Percentiles rank a stretch among this genome's conserved stretches.
These are phyloP conservation scores for Eucalyptus pumila DNA, from an alignment of 345 rosid species.

Conservation along the genomic window DNA sequence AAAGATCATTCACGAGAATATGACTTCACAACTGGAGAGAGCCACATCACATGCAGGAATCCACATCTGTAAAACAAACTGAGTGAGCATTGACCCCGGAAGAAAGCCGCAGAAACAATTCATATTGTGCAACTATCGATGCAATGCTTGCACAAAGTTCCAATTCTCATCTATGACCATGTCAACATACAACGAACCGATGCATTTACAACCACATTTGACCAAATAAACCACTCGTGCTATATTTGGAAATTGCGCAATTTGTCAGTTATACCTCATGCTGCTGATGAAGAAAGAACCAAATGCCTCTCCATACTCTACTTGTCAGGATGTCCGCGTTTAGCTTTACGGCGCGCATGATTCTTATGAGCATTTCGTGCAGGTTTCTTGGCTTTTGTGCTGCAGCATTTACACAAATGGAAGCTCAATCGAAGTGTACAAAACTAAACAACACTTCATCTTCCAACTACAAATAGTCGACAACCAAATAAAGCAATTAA, in stretches of 20 bases:
- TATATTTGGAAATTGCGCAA: neutral
- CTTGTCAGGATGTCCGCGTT: conserved; percentile 56
- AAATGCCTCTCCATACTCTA: conserved; percentile 3
- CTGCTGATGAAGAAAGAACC: neutral
- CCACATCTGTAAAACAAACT: neutral
- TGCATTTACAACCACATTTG: neutral
- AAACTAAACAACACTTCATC: neutral
- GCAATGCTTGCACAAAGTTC: neutral
- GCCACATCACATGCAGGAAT: neutral
- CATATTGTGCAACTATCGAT: neutral
- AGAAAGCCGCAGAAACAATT: neutral
- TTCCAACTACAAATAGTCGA: neutral
- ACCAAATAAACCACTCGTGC: neutral
- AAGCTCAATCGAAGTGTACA: neutral
- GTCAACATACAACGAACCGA: neutral
- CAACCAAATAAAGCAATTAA: neutral
- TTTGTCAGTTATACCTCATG: neutral
- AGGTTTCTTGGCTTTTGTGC: conserved; percentile 48
- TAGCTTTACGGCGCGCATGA: conserved; percentile 58
- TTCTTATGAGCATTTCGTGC: conserved; percentile 19
- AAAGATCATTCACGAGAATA: too few relatives aligned
- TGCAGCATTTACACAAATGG: conserved; percentile 4
- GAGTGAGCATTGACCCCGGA: neutral
- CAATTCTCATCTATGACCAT: neutral
- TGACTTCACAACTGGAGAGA: too few relatives aligned